phyloP scores from a whole-genome alignment of 2,329 filamentous ascomycete genomes.

The Decorospora gaudefroyi region DNA sequence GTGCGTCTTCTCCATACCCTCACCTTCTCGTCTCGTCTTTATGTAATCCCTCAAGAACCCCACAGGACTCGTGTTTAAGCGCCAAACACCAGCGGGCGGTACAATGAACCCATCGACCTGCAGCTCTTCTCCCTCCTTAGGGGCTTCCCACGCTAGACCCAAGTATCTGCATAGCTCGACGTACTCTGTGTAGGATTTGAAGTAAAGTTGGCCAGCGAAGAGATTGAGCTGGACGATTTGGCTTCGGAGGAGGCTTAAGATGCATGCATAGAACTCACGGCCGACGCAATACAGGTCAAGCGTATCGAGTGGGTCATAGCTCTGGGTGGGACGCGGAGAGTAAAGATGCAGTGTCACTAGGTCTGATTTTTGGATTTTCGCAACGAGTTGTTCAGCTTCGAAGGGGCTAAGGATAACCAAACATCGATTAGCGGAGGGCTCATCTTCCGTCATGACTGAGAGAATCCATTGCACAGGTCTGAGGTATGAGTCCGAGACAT shows the following conservation, averaged over 20 bases:
- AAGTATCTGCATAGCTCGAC: conserved; percentile 55
- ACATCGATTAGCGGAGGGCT: not conserved
- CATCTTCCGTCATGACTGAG: conserved; percentile 24
- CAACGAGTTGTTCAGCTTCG: conserved; percentile 61
- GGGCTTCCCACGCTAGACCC: conserved; percentile 49
- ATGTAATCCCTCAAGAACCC: conserved; percentile 42
- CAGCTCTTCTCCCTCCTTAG: conserved; percentile 27
- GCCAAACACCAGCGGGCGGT: conserved; percentile 28
- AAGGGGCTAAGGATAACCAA: conserved; percentile 62
- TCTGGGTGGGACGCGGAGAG: conserved; percentile 36
- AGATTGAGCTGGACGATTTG: conserved; percentile 51
- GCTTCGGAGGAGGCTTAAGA: not conserved
- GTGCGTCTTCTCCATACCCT: conserved; percentile 50
- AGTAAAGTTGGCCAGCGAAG: conserved; percentile 69
- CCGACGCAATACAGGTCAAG: conserved; percentile 52
- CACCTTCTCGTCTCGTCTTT: conserved; percentile 33
- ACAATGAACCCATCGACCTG: conserved; percentile 40
- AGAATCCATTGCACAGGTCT: conserved; percentile 60
- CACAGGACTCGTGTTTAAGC: conserved; percentile 48
- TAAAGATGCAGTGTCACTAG: conserved; percentile 57
- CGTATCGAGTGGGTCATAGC: conserved; percentile 48
- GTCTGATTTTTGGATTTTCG: conserved; percentile 43
- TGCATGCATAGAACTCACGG: not conserved
- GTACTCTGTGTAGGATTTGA: conserved; percentile 61
- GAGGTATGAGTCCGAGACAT: conserved; percentile 53